Evolutionary conservation across 2,329 filamentous ascomycete genomes (phyloP), one percentile per base, ranked within the genome.

Genomic region (Cadophora sp.): DNA sequence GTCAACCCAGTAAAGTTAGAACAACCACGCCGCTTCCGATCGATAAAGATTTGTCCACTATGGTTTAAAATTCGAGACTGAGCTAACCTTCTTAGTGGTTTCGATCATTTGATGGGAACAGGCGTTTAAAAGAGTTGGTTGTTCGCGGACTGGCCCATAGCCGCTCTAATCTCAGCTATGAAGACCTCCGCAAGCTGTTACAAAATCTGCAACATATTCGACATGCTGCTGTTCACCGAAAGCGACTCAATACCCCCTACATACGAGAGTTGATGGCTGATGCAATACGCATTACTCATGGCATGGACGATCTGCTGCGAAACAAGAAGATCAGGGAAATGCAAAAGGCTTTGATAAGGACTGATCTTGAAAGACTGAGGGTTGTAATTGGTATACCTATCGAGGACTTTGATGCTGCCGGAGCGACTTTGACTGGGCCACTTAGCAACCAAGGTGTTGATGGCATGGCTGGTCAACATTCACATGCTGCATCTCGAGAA

Each of bases 291-390:
- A 12, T 59, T 3, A 59, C 55, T 24, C 14, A 24, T 29, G 24
- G 9, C 7, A 24, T 62, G 40, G 27, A 62, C 6, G 59, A 62
- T 22, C 29, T 31, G 11, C 12, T 59, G n/a, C 55, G 31, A 4
- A 59, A 59, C 34, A 40, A 59, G 19, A 40, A 59, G 11, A 40
- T 59, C n/a, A 22, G 55, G 8, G 55, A 59, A 19, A 59, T 59
- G 31, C 55, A 59, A n/a, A 59, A 37, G 22, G n/a, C n/a, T 4
- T 26, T 59, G 31, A 40, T 59, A 3, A 34, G 8, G 31, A 11
- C 40, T 26, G 59, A 62, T 22, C 11, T 48, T 26, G 43, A 12
- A 11, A 34, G 19, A 16, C 16, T 62, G 24, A 14, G 50, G 34
- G 37, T 14, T 11, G 16, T 62, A 2, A 62, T 62, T n/a, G 24